Evolutionary conservation across 805 yeast genomes (phyloP).

Genomic region (Teunomyces cretensis): DNA sequence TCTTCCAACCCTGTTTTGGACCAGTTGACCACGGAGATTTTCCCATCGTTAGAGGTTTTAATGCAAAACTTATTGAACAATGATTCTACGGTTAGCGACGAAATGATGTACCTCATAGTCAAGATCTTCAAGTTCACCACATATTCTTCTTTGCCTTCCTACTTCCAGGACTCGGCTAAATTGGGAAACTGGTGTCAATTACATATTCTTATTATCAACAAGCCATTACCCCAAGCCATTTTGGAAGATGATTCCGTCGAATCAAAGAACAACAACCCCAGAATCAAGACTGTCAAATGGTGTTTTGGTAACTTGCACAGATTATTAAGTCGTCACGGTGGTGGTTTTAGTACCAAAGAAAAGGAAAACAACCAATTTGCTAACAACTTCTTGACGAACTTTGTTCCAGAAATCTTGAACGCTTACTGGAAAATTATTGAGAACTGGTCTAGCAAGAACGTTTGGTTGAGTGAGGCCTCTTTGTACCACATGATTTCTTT

Average conservation of each 20-base stretch:
- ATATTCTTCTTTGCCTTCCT: slow-evolving; percentile 36
- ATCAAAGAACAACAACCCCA: slow-evolving; percentile 37
- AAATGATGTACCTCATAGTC: slow-evolving; percentile 39
- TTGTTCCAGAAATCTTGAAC: slow-evolving; percentile 43
- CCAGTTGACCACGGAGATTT: slow-evolving; percentile 32
- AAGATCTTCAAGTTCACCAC: slow-evolving; percentile 44
- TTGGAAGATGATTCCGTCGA: slow-evolving; percentile 32
- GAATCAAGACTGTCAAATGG: slow-evolving; percentile 45
- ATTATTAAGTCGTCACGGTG: slow-evolving; percentile 43
- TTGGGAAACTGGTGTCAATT: slow-evolving; percentile 43
- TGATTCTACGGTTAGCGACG: slow-evolving; percentile 23
- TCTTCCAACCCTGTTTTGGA: slow-evolving; percentile 39
- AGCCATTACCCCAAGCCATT: slow-evolving; percentile 36
- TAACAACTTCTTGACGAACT: slow-evolving; percentile 29
- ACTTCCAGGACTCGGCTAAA: slow-evolving; percentile 33
- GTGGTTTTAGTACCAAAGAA: slow-evolving; percentile 38
- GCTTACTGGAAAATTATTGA: slow-evolving; percentile 46
- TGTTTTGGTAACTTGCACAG: slow-evolving; percentile 44
- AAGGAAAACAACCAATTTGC: slow-evolving; percentile 29
- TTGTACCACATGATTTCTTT: slow-evolving; percentile 44
- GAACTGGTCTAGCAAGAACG: slow-evolving; percentile 35
- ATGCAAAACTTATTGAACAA: slow-evolving; percentile 25
- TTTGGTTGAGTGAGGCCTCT: slow-evolving; percentile 42
- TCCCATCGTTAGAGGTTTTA: slow-evolving; percentile 37
- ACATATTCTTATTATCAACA: slow-evolving; percentile 38